Evolutionary conservation across 805 yeast genomes (phyloP).

Genomic region (Candida corydali): DNA sequence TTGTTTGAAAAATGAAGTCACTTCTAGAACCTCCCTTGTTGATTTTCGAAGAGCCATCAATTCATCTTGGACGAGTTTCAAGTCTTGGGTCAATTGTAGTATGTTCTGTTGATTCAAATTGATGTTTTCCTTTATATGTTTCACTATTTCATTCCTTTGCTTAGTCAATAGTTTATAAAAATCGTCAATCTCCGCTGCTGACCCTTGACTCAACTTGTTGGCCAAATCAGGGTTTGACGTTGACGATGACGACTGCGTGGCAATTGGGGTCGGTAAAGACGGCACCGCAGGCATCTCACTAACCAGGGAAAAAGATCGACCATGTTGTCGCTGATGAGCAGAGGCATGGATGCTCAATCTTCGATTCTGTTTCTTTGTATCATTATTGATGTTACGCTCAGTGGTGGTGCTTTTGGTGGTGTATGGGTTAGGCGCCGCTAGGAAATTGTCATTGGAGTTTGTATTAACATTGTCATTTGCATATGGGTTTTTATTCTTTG

Average conservation of each 20-base stretch:
- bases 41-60: conserved; percentile 57
- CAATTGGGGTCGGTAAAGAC: conserved; percentile 11
- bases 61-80: conserved; percentile 61
- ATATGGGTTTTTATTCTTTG: conserved; percentile 11
- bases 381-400: too few species aligned
- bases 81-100: conserved; percentile 53
- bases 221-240: too few species aligned
- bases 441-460: too few species aligned
- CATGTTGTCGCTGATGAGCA: conserved; percentile 30
- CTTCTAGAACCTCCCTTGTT: conserved; percentile 56
- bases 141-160: conserved; percentile 47
- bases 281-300: conserved; percentile 33
- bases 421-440: conserved; percentile 8
- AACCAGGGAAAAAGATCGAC: conserved; percentile 19
- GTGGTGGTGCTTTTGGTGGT: neutral
- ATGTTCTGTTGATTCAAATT: conserved; percentile 62
- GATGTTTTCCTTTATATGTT: conserved; percentile 55
- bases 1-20: conserved; percentile 54
- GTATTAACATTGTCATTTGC: conserved; percentile 3
- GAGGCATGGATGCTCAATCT: conserved; percentile 36
- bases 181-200: conserved; percentile 68
- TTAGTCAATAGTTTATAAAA: conserved; percentile 53
- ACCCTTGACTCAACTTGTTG: conserved; percentile 54
- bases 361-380: conserved; percentile 20
- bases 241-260: conserved; percentile 18